These are phyloP conservation scores for Colletotrichum shisoi DNA, from an alignment of 2,329 filamentous ascomycete species.

Conservation along the genomic window DNA sequence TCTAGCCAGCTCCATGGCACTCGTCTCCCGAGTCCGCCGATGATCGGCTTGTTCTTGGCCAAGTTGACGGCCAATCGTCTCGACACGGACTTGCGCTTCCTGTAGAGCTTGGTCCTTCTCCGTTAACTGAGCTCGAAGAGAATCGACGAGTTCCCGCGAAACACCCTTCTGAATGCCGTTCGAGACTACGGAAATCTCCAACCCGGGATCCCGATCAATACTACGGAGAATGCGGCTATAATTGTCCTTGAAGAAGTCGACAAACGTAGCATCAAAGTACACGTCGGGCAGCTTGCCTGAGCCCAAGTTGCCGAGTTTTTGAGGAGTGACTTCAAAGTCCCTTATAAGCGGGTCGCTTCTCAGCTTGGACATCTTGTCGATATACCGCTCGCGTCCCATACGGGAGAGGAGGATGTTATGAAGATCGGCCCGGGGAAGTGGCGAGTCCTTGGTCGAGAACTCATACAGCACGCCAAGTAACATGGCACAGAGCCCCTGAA, in stretches of 20 bases:
- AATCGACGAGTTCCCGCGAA: slow-evolving; percentile 91
- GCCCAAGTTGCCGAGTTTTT: slow-evolving; percentile 64
- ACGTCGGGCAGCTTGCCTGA: slow-evolving; percentile 73
- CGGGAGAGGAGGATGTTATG: slow-evolving; percentile 79
- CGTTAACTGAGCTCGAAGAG: slow-evolving; percentile 77
- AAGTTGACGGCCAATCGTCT: slow-evolving; percentile 61
- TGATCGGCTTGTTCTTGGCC: slow-evolving; percentile 79
- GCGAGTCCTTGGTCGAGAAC: slow-evolving; percentile 96
- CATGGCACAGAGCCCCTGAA: slow-evolving; percentile 84
- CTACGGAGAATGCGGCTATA: slow-evolving; percentile 84
- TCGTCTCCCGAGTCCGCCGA: slow-evolving; percentile 68
- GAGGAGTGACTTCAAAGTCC: slow-evolving; percentile 87
- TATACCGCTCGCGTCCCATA: slow-evolving; percentile 85
- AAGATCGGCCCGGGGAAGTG: slow-evolving; percentile 80
- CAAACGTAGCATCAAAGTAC: slow-evolving; percentile 84
- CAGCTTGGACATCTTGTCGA: slow-evolving; percentile 80
- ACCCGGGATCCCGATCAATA: slow-evolving; percentile 87
- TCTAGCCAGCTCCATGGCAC: slow-evolving; percentile 60
- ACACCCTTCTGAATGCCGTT: slow-evolving; percentile 88
- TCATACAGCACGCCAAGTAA: slow-evolving; percentile 91
- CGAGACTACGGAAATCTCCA: slow-evolving; percentile 82
- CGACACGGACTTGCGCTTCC: slow-evolving; percentile 56
- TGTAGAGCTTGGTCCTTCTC: slow-evolving; percentile 69
- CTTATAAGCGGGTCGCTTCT: slow-evolving; percentile 80
- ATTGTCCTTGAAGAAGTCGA: slow-evolving; percentile 96